Evolutionary conservation across 2,329 filamentous ascomycete species (phyloP), one percentile per base, ranked within the genome.

Genomic region (Nemania diffusa): DNA sequence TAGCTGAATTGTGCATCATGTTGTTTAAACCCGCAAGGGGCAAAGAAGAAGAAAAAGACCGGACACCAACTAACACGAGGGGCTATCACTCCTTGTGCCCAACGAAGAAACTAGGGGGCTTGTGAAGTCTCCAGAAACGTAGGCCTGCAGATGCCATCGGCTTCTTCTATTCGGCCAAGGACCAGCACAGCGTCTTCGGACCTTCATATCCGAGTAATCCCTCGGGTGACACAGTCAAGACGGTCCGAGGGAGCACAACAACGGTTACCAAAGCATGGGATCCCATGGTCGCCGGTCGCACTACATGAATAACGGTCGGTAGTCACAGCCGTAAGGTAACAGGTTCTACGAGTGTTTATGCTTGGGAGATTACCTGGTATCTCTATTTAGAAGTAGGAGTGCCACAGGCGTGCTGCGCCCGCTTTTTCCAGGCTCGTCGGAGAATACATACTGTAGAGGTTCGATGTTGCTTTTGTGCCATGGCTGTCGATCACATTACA

Each of bases 381-480:
- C 44, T 32, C 7, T 22, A n/a, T 50, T 40, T 56, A 4, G 57
- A 46, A 15, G 48, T 13, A 8, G 27, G 44, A 50, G 29, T 46
- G 44, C 40, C n/a, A n/a, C 46, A 48, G 8, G 27, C 44, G 46
- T 32, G 32, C 58, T 40, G 51, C 24, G 50, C 58, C 48, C 51
- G 50, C 40, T 15, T 29, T 17, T 44, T 27, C 5, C 26, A 51
- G 55, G 3, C n/a, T 20, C 48, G 37, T 48, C 26, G 42, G 50
- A 22, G 24, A 48, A 42, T n/a, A 50, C 40, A 40, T 3, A 1
- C 20, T n/a, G n/a, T n/a, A n/a, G n/a, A n/a, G n/a, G n/a, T n/a
- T 27, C 20, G 22, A 20, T 48, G 52, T 64, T 62, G 27, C 50
- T 67, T 66, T 62, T 65, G 46, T 48, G n/a, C 52, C 48, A 58